Conservation (phyloP, 2,329 filamentous ascomycete species). For the Phoma herbarum region DNA sequence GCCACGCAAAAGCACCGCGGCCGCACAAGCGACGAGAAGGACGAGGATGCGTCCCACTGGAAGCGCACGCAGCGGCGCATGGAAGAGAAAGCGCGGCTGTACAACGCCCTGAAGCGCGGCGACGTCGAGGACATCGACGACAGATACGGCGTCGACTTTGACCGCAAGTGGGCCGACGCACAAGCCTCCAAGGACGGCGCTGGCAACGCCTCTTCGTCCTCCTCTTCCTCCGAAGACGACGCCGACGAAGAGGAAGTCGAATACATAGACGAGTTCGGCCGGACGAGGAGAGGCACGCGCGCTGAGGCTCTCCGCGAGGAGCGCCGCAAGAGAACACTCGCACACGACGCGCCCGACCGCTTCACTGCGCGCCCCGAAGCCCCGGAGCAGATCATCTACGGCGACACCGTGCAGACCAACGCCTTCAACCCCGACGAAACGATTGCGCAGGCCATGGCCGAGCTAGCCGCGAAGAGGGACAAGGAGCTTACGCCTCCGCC, state of each 20-base stretch:
- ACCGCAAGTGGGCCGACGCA: slow-evolving; percentile 89
- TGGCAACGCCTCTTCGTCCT: slow-evolving; percentile 48
- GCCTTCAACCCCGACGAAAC: slow-evolving; percentile 81
- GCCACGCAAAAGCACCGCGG: slow-evolving; percentile 67
- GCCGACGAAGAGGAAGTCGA: slow-evolving; percentile 74
- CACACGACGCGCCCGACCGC: slow-evolving; percentile 66
- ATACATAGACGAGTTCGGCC: slow-evolving; percentile 90
- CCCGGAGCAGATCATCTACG: slow-evolving; percentile 79
- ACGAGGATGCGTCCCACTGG: slow-evolving; percentile 65
- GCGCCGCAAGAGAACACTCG: slow-evolving; percentile 59
- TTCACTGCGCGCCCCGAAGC: slow-evolving; percentile 73
- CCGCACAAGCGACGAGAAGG: slow-evolving; percentile 63
- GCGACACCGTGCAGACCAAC: slow-evolving; percentile 81
- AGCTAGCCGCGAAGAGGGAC: slow-evolving; percentile 80
- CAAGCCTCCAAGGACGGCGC: slow-evolving; percentile 54
- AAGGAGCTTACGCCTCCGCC: slow-evolving; percentile 81
- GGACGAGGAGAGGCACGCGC: slow-evolving; percentile 76
- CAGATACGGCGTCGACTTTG: slow-evolving; percentile 84
- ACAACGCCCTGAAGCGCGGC: slow-evolving; percentile 90
- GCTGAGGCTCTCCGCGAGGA: slow-evolving; percentile 72
- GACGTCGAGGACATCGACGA: slow-evolving; percentile 72
- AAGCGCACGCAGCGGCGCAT: slow-evolving; percentile 79
- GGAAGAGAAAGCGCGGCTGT: slow-evolving; percentile 88
- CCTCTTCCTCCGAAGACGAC: slow-evolving; percentile 33
- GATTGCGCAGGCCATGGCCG: slow-evolving; percentile 74